Evolutionary conservation across 2,329 filamentous ascomycete genomes (phyloP).

Genomic region (Lasiodiplodia theobromae): DNA sequence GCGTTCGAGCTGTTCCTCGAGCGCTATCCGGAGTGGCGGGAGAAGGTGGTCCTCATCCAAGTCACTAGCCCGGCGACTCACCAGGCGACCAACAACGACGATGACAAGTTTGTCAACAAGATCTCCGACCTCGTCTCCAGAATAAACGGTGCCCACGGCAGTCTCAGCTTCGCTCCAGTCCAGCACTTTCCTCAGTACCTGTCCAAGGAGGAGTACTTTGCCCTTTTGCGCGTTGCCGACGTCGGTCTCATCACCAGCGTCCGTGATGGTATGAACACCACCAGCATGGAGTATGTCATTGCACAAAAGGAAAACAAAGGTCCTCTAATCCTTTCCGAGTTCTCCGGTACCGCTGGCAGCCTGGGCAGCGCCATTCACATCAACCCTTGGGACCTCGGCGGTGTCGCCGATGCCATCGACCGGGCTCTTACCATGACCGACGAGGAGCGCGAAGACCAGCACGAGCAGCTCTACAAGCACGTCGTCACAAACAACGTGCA

Average conservation of each 20-base stretch:
- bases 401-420: constrained; percentile 84
- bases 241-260: constrained; percentile 95
- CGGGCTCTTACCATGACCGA: constrained; percentile 78
- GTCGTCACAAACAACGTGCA: constrained; percentile 87
- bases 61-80: constrained; percentile 88
- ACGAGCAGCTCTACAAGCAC: constrained; percentile 78
- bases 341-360: constrained; percentile 90
- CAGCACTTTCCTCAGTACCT: constrained; percentile 96
- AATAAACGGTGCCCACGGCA: constrained; percentile 91
- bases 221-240: constrained; percentile 86
- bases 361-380: constrained; percentile 89
- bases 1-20: constrained; percentile 93
- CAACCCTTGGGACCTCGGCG: constrained; percentile 91
- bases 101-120: constrained; percentile 83
- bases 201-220: constrained; percentile 89
- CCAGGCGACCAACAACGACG: constrained; percentile 76
- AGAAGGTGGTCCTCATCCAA: constrained; percentile 91
- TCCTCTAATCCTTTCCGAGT: constrained; percentile 92
- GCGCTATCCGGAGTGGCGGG: constrained; percentile 88
- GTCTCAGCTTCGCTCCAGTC: constrained; percentile 85
- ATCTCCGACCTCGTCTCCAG: constrained; percentile 89
- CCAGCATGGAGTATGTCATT: constrained; percentile 91
- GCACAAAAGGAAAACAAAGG: constrained; percentile 88
- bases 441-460: constrained; percentile 71
- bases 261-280: constrained; percentile 97